Base-by-base conservation (phyloP, 1,139 yeast genomes). In the Komagataea norvegica region DNA sequence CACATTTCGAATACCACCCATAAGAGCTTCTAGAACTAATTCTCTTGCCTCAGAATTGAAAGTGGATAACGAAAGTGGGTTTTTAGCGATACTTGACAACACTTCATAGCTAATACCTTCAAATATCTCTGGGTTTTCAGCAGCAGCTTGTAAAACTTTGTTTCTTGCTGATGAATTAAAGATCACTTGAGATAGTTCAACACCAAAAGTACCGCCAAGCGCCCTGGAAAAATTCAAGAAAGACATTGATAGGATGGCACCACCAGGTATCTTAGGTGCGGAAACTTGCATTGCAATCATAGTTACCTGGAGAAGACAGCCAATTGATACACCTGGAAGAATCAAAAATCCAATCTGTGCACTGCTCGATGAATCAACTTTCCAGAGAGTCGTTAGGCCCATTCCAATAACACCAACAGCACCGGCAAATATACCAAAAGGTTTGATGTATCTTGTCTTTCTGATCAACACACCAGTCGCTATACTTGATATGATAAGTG, bases 301-400 rank as follows among this genome's bases (percentile, higher is more conserved):
- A 1, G 74, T 57, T 24, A 76, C 61, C 55, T 79, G 88, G 48
- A 77, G 64, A 36, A 65, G 62, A 17, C 70, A 48, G 2, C 88
- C 87, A 34, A 71, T 59, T 0, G 77, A 69, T 18, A 76, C 52
- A 40, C 87, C 87, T 6, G 68, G 65, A 6, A 77, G 50, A 23
- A 80, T 71, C 29, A 72, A 56, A 10, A 68, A 59, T 0, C 87
- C 87, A 41, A 79, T 74, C 31, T 67, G 62, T 34, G 61, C 51
- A 6, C 64, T 56, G 16, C 52, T 48, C 1, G 62, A 49, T 2
- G 77, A 65, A 37, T 65, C 43, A 13, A 57, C 60, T 15, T 59
- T 60, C 25, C 78, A 54, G 6, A 74, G 39, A 3, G 70, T 54
- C 17, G 74, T 43, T 8, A 77, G 41, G 0, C 85, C 87, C 30